Conservation (phyloP, 495 filamentous ascomycete species). For the Trichoderma virens region DNA sequence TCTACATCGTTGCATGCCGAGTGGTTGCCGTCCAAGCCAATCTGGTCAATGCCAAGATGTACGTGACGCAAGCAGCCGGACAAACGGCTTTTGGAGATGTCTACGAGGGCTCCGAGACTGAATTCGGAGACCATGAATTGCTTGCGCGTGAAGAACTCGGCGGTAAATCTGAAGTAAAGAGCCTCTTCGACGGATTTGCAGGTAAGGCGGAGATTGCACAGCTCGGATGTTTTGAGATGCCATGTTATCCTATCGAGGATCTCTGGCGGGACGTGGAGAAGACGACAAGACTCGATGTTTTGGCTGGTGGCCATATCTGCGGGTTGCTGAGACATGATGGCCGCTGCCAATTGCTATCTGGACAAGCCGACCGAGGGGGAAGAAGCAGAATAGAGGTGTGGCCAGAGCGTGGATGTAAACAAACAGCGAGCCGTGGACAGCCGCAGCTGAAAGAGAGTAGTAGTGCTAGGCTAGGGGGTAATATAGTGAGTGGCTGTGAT, state of each 20-base stretch:
- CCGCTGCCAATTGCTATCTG: no score
- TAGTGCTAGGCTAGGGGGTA: no score
- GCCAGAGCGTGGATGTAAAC: no score
- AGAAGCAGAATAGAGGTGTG: no score
- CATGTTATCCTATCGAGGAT: slow-evolving; percentile 34
- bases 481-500: neutral
- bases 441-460: no score
- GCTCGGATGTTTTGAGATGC: slow-evolving; percentile 35
- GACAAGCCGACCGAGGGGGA: no score
- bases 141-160: slow-evolving; percentile 48
- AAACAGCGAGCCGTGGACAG: no score
- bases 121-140: slow-evolving; percentile 45
- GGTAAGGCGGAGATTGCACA: slow-evolving; percentile 35
- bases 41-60: slow-evolving; percentile 37
- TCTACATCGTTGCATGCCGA: no score
- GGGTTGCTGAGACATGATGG: neutral
- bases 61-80: slow-evolving; percentile 35
- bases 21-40: no score
- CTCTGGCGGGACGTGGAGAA: slow-evolving; percentile 30
- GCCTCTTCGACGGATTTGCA: slow-evolving; percentile 37
- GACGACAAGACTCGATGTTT: neutral
- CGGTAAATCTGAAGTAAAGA: slow-evolving; percentile 37
- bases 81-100: slow-evolving; percentile 44
- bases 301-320: neutral
- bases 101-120: slow-evolving; percentile 42